A percentile compares a stretch with the other conserved stretches of the same genome.
phyloP scores from a whole-genome alignment of 495 filamentous ascomycete species.

The Neurospora sp. region DNA sequence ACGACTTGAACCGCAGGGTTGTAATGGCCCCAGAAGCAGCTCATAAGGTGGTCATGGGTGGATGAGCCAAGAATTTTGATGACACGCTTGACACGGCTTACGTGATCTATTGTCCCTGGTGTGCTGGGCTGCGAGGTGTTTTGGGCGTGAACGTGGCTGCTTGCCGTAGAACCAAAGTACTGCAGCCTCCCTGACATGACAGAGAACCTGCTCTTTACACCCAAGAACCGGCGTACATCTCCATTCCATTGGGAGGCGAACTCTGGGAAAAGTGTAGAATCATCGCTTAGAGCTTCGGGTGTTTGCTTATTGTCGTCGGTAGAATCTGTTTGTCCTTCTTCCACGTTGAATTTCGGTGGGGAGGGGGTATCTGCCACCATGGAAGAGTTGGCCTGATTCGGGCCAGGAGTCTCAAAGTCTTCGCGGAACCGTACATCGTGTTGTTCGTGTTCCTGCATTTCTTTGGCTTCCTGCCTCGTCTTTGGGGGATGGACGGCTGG shows the following conservation, averaged over 20 bases:
- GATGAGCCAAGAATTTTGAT: constrained; percentile 31
- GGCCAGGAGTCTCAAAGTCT: constrained; percentile 5
- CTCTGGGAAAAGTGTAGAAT: constrained; percentile 21
- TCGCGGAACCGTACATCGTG: constrained; percentile 3
- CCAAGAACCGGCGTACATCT: constrained; percentile 32
- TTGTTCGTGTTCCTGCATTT: constrained; percentile 8
- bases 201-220: constrained; percentile 30
- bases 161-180: constrained; percentile 41
- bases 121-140: constrained; percentile 4
- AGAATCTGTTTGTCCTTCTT: constrained; percentile 15
- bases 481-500: constrained; percentile 43
- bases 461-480: constrained; percentile 31
- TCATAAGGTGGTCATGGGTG: constrained; percentile 43
- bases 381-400: constrained; percentile 5
- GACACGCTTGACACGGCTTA: constrained; percentile 32
- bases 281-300: constrained; percentile 2
- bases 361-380: constrained; percentile 15
- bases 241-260: constrained; percentile 27
- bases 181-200: constrained; percentile 33
- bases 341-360: constrained; percentile 19
- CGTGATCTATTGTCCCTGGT: constrained; percentile 24
- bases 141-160: constrained; percentile 23
- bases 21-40: constrained; percentile 42
- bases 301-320: not conserved
- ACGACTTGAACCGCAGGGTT: constrained; percentile 37